Base-by-base conservation (phyloP, 2,329 filamentous ascomycete species). In the Alternaria rosae region DNA sequence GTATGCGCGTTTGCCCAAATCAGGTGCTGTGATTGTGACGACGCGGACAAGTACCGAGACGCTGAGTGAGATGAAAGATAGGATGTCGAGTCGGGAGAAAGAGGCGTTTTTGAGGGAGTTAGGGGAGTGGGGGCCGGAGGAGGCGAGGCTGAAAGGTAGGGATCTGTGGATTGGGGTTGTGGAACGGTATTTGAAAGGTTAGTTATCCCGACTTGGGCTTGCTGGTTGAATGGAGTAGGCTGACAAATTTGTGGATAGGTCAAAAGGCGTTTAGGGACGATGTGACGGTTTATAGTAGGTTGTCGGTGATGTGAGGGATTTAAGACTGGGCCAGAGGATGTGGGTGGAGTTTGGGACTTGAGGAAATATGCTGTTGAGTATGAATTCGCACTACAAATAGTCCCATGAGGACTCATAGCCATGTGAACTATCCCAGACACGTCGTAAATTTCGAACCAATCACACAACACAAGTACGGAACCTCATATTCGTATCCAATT, bases 21-120 rank as follows among this genome's bases (percentile, higher is more conserved):
- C 79, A 0, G 78, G 77, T 0, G 80, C 83, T 0, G 79, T 86
- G 2, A 74, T 86, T 5, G 85, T 86, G 64, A 82, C 82, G 0
- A 84, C 85, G 9, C 82, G 82, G 62, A 86, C 84, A 0, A 80
- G 79, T 9, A 71, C 86, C 50, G 78, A 80, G 51, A 61, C 28
- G 10, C 55, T 75, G 59, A 54, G 26, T 20, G 67, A 70, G 0
- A 45, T 77, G 58, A 30, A 42, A 1, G 48, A 32, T 21, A 26
- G 44, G 2, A 47, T 57, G 44, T 15, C 20, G 4, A 15, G 38
- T 0, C 26, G 54, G 21, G 59, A 69, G 54, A 62, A 64, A 30
- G n/a, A 26, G 28, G 48, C 42, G 4, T 50, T 74, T 26, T 59
- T 70, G 30, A 53, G 15, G 7, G 72, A 76, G 55, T 69, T 78